Evolutionary conservation across 225 moss, liverwort and hornwort genomes (phyloP).

Genomic region (Sphagnum tenellum): DNA sequence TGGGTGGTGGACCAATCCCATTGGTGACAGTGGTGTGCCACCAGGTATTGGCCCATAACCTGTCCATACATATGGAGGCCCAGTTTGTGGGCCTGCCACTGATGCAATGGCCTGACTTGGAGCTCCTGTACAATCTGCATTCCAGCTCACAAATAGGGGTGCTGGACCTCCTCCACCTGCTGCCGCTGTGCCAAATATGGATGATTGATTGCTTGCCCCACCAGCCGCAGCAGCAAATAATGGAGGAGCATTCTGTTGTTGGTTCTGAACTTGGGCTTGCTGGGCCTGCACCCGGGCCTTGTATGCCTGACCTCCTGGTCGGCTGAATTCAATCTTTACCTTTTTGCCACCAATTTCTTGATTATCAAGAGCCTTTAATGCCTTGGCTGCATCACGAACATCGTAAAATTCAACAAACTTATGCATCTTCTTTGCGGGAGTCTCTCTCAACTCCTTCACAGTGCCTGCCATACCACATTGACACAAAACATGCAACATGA

Average conservation of each 20-base stretch:
- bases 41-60: constrained; percentile 30
- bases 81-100: constrained; percentile 33
- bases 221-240: constrained; percentile 6
- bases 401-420: constrained; percentile 96
- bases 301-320: constrained; percentile 88
- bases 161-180: constrained; percentile 5
- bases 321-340: constrained; percentile 94
- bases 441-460: constrained; percentile 85
- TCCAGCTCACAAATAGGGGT: constrained; percentile 55
- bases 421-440: constrained; percentile 81
- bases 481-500: no score
- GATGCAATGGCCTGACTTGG: constrained; percentile 22
- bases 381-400: constrained; percentile 79
- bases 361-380: constrained; percentile 71
- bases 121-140: constrained; percentile 33
- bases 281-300: constrained; percentile 53
- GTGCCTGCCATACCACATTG: constrained; percentile 2
- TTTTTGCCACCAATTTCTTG: constrained; percentile 79
- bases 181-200: constrained; percentile 10
- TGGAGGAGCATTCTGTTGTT: constrained; percentile 9
- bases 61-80: constrained; percentile 51
- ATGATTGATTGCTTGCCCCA: constrained; percentile 17
- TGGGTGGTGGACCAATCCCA: constrained; percentile 46
- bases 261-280: constrained; percentile 33
- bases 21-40: constrained; percentile 29